Evolutionary conservation across 2,329 filamentous ascomycete genomes (phyloP), one percentile per base, ranked within the genome.

Genomic region (Chrysoporthe deuterocubensis): DNA sequence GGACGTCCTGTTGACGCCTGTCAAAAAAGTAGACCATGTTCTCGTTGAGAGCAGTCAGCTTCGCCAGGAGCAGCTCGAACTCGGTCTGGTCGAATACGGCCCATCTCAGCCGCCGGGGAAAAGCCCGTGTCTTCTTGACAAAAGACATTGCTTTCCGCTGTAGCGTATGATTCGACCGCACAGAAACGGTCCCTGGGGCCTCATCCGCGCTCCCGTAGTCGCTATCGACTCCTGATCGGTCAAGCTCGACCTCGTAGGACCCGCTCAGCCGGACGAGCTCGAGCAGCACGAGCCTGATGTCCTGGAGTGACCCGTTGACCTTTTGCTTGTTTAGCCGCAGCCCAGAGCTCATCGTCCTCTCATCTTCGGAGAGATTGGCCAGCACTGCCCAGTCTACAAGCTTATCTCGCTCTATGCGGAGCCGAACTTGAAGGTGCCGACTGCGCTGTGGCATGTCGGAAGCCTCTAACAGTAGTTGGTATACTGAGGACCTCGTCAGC

Each of bases 321-420:
- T 54, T 60, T 43, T 67, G 66, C 26, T 44, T 52, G 37, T 67
- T 58, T 7, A 67, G 61, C 7, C 62, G 61, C n/a, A 67, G 46
- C 14, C 66, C 61, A 11, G 66, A 61, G 34, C 37, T 64, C 40
- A 67, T 44, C 9, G 66, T 56, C 2, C 56, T 57, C 18, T 67
- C 66, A 21, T 67, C 61, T 16, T 67, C 54, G 2, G 66, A 64
- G 32, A 67, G 61, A 34, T 67, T 58, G 3, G 61, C 65, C 5
- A 67, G 65, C 7, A 67, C 60, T 7, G 60, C 66, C 66, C 66
- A 67, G 61, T 67, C 60, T 16, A 67, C 37, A 14, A 64, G 52
- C 43, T 61, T 67, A 8, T 67, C 65, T 18, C 65, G 44, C 32
- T 67, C 65, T 43, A 67, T 64, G 2, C 61, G 65, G 3, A 67